Percentiles rank a stretch among this genome's conserved stretches.
Conservation (phyloP, 2,329 filamentous ascomycete genomes). For the Nigrospora osmanthi region DNA sequence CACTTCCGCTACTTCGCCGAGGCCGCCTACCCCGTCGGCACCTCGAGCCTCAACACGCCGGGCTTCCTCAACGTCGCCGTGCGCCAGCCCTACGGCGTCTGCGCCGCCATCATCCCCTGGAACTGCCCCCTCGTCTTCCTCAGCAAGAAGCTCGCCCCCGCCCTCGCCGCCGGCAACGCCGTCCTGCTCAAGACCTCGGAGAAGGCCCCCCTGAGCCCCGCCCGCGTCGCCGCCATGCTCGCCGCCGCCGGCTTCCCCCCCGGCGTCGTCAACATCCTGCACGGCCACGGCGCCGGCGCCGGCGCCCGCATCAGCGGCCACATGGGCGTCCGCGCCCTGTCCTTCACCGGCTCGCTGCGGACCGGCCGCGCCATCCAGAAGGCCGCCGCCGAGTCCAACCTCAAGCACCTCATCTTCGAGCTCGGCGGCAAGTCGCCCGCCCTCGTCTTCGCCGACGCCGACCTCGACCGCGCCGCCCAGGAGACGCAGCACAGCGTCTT, state of each 20-base stretch:
- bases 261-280: constrained; percentile 66
- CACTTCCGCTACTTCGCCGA: constrained; percentile 10
- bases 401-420: constrained; percentile 60
- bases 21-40: constrained; percentile 11
- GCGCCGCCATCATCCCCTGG: constrained; percentile 45
- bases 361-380: constrained; percentile 70
- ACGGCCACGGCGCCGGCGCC: constrained; percentile 58
- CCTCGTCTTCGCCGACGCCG: constrained; percentile 57
- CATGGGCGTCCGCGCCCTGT: constrained; percentile 61
- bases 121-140: constrained; percentile 75
- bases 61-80: constrained; percentile 11
- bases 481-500: constrained; percentile 35
- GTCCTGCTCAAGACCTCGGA: constrained; percentile 57
- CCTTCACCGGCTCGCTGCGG: constrained; percentile 67
- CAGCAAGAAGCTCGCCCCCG: constrained; percentile 69
- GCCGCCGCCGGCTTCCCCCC: constrained; percentile 69
- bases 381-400: constrained; percentile 53
- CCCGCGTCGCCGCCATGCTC: constrained; percentile 57
- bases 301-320: constrained; percentile 62
- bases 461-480: constrained; percentile 56
- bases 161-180: constrained; percentile 56
- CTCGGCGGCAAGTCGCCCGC: constrained; percentile 62
- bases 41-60: constrained; percentile 9
- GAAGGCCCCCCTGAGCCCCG: constrained; percentile 55
- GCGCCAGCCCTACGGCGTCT: constrained; percentile 8